Conservation (phyloP, 1,284 basidiomycete species). For the Sporisorium exsertum region DNA sequence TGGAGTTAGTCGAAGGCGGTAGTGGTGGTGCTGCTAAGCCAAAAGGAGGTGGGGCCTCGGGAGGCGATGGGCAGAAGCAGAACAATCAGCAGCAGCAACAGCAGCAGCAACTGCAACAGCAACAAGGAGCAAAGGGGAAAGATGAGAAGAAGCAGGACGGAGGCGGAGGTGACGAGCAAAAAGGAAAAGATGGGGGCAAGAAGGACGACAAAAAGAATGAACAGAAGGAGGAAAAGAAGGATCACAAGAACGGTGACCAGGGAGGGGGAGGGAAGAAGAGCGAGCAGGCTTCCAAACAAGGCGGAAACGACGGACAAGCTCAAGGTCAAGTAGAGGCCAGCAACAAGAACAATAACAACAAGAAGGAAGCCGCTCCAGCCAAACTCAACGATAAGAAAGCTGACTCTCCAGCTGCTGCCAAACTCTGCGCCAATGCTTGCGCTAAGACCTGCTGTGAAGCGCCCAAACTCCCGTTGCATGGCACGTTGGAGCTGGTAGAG, state of each 20-base stretch:
- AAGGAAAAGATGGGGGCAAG: constrained; percentile 1
- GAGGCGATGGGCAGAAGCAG: not conserved
- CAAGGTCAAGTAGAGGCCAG: constrained; percentile 4
- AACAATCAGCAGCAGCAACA: constrained; percentile 4
- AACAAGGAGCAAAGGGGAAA: constrained; percentile 2
- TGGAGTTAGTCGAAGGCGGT: constrained; percentile 22
- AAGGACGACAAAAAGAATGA: constrained; percentile 1
- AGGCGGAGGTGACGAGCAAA: not conserved
- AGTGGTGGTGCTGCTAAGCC: not conserved
- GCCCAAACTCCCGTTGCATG: constrained; percentile 17
- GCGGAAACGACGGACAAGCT: not conserved
- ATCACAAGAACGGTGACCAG: constrained; percentile 9
- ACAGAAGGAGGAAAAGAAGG: constrained; percentile 2
- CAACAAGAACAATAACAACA: constrained; percentile 6
- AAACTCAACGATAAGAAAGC: constrained; percentile 12
- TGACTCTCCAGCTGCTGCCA: not conserved
- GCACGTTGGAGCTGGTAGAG: constrained; percentile 21
- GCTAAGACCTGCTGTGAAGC: constrained; percentile 3
- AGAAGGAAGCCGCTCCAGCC: constrained; percentile 12
- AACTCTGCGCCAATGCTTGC: constrained; percentile 2
- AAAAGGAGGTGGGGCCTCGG: not conserved
- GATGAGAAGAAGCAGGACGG: constrained; percentile 19
- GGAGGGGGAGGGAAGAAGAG: not conserved
- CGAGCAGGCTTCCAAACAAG: constrained; percentile 1
- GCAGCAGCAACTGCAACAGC: too few species aligned